A percentile compares a stretch with the other conserved stretches of the same genome.
Conservation (phyloP, 495 filamentous ascomycete species). For the Emericellopsis terricola region DNA sequence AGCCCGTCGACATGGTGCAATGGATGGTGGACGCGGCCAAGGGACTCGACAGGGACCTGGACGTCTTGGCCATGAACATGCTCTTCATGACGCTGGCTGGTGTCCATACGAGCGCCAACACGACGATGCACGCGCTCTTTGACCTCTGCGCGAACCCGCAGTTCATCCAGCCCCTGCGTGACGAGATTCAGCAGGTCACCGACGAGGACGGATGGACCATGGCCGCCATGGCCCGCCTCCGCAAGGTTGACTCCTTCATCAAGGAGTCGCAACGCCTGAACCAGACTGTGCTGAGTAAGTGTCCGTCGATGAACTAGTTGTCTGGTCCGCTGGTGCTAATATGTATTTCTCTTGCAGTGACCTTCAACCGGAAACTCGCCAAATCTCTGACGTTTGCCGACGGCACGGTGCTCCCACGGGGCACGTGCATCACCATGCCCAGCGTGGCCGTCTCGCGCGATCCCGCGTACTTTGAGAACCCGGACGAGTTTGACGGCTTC, state of each 20-base stretch:
- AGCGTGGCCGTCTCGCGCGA: constrained; percentile 15
- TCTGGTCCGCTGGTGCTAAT: too few species aligned
- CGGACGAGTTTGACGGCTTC: constrained; percentile 31
- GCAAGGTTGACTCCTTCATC: constrained; percentile 36
- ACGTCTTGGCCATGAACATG: not conserved
- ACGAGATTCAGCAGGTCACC: not conserved
- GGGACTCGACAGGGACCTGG: not conserved
- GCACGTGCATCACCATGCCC: constrained; percentile 17
- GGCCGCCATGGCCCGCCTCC: constrained; percentile 11
- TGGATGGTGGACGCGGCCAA: constrained; percentile 13
- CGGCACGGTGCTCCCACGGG: constrained; percentile 20
- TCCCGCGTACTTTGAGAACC: constrained; percentile 14
- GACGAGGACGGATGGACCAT: not conserved
- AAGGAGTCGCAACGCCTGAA: constrained; percentile 27
- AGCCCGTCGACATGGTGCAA: constrained; percentile 14
- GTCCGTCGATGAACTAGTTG: too few species aligned
- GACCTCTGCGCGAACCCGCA: not conserved
- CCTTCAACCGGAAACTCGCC: constrained; percentile 23
- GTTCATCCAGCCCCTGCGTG: not conserved
- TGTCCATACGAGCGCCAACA: constrained; percentile 15
- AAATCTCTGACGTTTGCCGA: constrained; percentile 23
- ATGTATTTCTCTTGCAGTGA: too few species aligned
- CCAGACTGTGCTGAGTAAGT: constrained; percentile 2
- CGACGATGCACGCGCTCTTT: constrained; percentile 9
- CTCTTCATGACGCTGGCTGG: constrained; percentile 2